Conservation (phyloP, 768 basidiomycete genomes). For the Neoboletus subvelutipes region DNA sequence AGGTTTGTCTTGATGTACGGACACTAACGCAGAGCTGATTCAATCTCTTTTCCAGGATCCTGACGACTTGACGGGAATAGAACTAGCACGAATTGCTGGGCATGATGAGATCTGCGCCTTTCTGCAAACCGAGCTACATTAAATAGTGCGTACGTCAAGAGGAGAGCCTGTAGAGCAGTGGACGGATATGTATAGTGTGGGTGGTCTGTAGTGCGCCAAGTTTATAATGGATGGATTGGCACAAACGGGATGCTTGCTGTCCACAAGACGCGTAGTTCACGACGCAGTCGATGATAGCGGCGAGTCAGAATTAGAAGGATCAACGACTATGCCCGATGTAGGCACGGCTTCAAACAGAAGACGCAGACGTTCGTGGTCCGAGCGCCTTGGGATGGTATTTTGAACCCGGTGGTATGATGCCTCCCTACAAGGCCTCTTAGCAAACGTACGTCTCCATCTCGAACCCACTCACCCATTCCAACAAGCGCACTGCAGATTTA, state of each 20-base stretch:
- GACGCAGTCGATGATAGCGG: neutral
- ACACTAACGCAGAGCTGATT: neutral
- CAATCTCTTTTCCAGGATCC: slow-evolving; percentile 49
- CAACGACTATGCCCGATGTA: neutral
- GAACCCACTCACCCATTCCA: slow-evolving; percentile 61
- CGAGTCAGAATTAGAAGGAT: neutral
- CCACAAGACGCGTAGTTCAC: slow-evolving; percentile 7
- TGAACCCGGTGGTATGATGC: slow-evolving; percentile 56
- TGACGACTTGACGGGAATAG: slow-evolving; percentile 59
- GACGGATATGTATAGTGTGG: slow-evolving; percentile 2
- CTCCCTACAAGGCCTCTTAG: slow-evolving; percentile 45
- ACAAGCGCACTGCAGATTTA: slow-evolving; percentile 68
- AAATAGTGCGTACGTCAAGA: slow-evolving; percentile 11
- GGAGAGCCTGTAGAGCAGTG: neutral
- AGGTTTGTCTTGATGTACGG: slow-evolving; percentile 43
- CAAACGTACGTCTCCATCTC: slow-evolving; percentile 1
- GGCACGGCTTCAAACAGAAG: slow-evolving; percentile 4
- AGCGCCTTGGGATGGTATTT: slow-evolving; percentile 49
- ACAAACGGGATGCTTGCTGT: neutral
- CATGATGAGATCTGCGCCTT: slow-evolving; percentile 51
- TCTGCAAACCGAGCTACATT: slow-evolving; percentile 17
- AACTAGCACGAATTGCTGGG: slow-evolving; percentile 59
- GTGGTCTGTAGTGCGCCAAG: neutral
- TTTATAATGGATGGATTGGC: neutral
- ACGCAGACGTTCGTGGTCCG: slow-evolving; percentile 11